Conservation (phyloP, 2,329 filamentous ascomycete genomes). For the Beauveria sp. region DNA sequence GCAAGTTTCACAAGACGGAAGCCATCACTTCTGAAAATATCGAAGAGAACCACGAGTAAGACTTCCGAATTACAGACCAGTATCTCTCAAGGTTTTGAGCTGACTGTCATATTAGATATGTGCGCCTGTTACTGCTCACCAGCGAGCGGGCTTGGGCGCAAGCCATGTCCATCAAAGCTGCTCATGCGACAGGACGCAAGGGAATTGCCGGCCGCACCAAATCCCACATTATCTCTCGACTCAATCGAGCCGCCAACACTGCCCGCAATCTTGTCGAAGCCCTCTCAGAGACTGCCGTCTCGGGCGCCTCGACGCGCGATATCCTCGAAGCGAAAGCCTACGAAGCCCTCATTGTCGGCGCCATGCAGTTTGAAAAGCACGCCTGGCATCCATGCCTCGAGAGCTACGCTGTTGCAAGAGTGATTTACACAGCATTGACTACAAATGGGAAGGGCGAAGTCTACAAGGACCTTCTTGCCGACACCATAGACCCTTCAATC, state of each 20-base stretch:
- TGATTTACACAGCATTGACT: conserved; percentile 75
- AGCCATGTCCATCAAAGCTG: conserved; percentile 87
- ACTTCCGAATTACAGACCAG: neutral
- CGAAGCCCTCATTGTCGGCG: conserved; percentile 65
- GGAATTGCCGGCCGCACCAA: conserved; percentile 72
- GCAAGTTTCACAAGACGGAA: conserved; percentile 70
- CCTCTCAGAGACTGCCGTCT: conserved; percentile 54
- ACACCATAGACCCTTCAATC: conserved; percentile 86
- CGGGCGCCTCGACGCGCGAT: conserved; percentile 61
- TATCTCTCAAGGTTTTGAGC: neutral
- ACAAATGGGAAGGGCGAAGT: conserved; percentile 56
- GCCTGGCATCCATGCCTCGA: conserved; percentile 73
- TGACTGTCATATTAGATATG: conserved; percentile 46
- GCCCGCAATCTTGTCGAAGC: conserved; percentile 61
- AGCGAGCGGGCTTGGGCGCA: conserved; percentile 92
- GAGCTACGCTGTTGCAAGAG: conserved; percentile 66
- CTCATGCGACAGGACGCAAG: conserved; percentile 71
- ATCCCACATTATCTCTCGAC: conserved; percentile 80
- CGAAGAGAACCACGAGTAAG: conserved; percentile 67
- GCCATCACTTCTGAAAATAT: conserved; percentile 69
- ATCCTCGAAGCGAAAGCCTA: conserved; percentile 84
- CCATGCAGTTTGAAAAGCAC: conserved; percentile 78
- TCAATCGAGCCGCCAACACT: conserved; percentile 68
- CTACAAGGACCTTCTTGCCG: conserved; percentile 77
- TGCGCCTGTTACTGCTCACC: conserved; percentile 71